A percentile compares a stretch with the other conserved stretches of the same genome.
Conservation (phyloP, 208 protist species). For the Phytomonas sp. region DNA sequence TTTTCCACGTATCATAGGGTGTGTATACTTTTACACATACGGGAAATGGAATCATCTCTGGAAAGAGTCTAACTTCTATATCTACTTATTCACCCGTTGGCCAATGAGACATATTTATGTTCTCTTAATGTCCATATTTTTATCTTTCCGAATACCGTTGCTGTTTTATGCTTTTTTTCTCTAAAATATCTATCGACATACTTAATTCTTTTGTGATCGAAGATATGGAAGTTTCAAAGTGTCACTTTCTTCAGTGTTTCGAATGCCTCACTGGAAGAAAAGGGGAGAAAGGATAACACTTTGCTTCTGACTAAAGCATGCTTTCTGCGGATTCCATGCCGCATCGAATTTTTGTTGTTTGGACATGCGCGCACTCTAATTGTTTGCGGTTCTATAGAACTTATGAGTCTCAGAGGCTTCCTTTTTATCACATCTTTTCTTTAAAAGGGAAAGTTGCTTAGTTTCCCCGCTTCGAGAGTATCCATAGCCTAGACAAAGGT, state of each 20-base stretch:
- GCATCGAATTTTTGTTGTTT: constrained; percentile 4
- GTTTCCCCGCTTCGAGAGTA: background rate
- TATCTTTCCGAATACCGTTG: background rate
- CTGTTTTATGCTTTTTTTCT: background rate
- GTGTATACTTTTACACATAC: background rate
- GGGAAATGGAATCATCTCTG: background rate
- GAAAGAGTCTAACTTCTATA: constrained; percentile 6
- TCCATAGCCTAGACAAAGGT: background rate
- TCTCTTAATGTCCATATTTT: background rate
- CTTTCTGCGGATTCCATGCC: background rate
- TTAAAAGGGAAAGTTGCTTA: background rate
- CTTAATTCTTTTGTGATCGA: background rate
- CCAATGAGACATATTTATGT: background rate
- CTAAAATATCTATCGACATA: background rate
- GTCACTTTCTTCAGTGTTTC: background rate
- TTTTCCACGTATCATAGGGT: background rate
- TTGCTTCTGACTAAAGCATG: background rate
- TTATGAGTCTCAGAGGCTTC: background rate
- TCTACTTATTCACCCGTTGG: background rate
- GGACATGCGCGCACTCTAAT: constrained; percentile 1
- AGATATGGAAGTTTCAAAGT: background rate
- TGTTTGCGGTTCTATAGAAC: background rate
- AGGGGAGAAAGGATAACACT: background rate
- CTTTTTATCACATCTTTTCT: background rate
- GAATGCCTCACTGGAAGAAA: background rate